phyloP scores from a whole-genome alignment of 2,329 filamentous ascomycete genomes.

The Botryotinia calthae region DNA sequence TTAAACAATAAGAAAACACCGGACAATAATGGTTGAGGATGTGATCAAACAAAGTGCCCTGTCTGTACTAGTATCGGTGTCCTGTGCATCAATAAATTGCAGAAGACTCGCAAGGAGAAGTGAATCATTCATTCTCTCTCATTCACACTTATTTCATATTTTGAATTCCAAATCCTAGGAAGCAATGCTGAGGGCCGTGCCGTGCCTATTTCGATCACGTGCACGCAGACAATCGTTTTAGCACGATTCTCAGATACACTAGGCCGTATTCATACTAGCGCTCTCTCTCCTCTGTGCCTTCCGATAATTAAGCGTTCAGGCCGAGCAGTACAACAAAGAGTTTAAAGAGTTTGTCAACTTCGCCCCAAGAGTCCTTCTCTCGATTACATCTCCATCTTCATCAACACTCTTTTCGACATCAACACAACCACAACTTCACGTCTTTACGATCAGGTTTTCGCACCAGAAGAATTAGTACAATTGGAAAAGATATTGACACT shows the following conservation, averaged over 20 bases:
- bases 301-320: neutral
- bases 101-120: neutral
- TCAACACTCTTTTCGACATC: conserved; percentile 9
- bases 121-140: neutral
- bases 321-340: neutral
- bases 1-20: neutral
- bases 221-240: neutral
- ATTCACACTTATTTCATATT: neutral
- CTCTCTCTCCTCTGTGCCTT: neutral
- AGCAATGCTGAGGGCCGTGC: neutral
- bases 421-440: neutral
- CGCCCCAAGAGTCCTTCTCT: neutral
- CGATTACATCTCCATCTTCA: neutral
- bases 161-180: neutral
- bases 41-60: neutral
- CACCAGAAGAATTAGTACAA: neutral
- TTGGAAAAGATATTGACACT: neutral
- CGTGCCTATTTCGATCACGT: neutral
- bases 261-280: conserved; percentile 2
- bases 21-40: neutral
- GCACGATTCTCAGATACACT: no score
- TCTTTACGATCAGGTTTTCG: neutral
- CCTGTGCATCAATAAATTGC: no score
- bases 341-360: conserved; percentile 19
- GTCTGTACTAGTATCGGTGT: neutral